Evolutionary conservation across 2,329 filamentous ascomycete species (phyloP), one percentile per base, ranked within the genome.

Genomic region (Penicillium italicum): DNA sequence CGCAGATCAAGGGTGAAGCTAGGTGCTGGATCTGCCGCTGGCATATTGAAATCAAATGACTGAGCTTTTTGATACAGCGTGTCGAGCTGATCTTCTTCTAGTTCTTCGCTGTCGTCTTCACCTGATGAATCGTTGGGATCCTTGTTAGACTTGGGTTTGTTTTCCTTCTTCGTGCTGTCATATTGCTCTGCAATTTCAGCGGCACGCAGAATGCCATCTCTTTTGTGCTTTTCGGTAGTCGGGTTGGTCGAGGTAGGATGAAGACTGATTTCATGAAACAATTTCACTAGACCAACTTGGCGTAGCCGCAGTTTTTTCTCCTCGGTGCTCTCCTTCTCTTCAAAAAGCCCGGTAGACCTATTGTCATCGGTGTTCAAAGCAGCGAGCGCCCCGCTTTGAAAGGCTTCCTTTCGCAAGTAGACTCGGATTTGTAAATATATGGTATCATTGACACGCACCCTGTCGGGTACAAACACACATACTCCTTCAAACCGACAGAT

Each of bases 71-170:
- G 90, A 74, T 99, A 99, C 1, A 99, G 76, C 0, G 89, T 85
- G 70, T 99, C 94, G 4, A 99, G 86, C 70, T 99, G 94, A 65
- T 96, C 92, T 72, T 97, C 91, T 69, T 97, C 91, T 0, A 99
- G 81, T 73, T 97, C 92, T 65, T 92, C 83, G 2, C 91, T 91
- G 34, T 97, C 92, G 63, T 97, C 92, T 28, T 88, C 89, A 5
- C 84, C 82, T 0, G 79, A 79, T 1, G 78, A 80, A 12, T 76
- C 76, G 14, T 73, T 70, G 14, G 68, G 57, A 33, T 75, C 69
- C 54, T 79, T 76, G 45, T 48, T 52, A 8, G 53, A 41, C 41
- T 66, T 66, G 18, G 69, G 57, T 44, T 68, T 69, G 34, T 59
- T 71, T 14, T 62, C 72, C 47, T 84, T 82, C 58, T 81, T 85